A percentile compares a stretch with the other conserved stretches of the same genome.
These are phyloP conservation scores for Hordeum vulgare DNA, from an alignment of 176 grass and related monocot species.

Conservation along the genomic window MorexV3_pseudomolecules_assembly NC_058522.1:587590305-587590804, in stretches of 20 bases:
- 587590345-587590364: not conserved
- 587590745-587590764: not conserved
- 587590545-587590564: not conserved
- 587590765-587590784: not conserved
- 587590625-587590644: constrained; percentile 36
- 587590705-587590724: constrained; percentile 5
- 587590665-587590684: constrained; percentile 47
- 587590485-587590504: constrained; percentile 50
- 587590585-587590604: constrained; percentile 40
- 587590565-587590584: constrained; percentile 10
- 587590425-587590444: constrained; percentile 18
- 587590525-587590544: constrained; percentile 43
- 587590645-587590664: constrained; percentile 3
- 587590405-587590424: constrained; percentile 52
- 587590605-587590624: constrained; percentile 50
- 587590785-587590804: not conserved
- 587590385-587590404: constrained; percentile 40
- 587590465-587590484: constrained; percentile 15
- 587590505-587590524: constrained; percentile 48
- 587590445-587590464: constrained; percentile 24
- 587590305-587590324: not conserved
- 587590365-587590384: constrained; percentile 13
- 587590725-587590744: not conserved
- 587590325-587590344: constrained; percentile 16
- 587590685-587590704: constrained; percentile 11